These are phyloP conservation scores for Gonapodya prolifera DNA, from an alignment of 192 early-diverging fungal species.

Conservation along the genomic window DNA sequence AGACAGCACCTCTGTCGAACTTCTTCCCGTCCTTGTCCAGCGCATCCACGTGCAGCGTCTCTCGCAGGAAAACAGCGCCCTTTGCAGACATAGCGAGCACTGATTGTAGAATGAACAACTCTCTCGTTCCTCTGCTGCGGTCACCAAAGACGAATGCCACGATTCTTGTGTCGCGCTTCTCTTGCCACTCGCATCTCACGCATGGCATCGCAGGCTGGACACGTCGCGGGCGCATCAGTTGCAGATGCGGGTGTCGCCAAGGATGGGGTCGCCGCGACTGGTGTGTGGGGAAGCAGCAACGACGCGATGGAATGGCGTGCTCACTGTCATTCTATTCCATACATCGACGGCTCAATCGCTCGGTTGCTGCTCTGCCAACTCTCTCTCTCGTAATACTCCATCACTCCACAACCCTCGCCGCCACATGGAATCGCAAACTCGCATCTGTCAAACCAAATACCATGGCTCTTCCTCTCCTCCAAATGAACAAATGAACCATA, in stretches of 20 bases:
- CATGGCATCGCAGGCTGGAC: not conserved
- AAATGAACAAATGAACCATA: not conserved
- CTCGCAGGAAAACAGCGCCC: constrained; percentile 72
- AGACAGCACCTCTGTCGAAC: constrained; percentile 71
- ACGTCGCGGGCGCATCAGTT: too few species aligned
- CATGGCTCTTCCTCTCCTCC: not conserved
- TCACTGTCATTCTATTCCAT: too few species aligned
- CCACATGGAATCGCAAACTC: not conserved
- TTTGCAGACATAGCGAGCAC: not conserved
- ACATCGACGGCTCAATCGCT: too few species aligned
- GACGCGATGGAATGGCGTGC: too few species aligned
- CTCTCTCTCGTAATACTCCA: too few species aligned
- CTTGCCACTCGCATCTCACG: not conserved
- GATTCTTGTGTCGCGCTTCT: not conserved
- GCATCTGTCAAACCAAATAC: not conserved
- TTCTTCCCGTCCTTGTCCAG: constrained; percentile 74
- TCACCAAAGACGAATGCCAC: not conserved
- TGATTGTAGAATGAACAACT: not conserved
- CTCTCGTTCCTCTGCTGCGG: not conserved
- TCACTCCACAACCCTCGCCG: too few species aligned
- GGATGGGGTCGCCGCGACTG: too few species aligned
- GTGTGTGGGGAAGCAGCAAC: too few species aligned
- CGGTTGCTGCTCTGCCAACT: too few species aligned
- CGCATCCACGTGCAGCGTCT: constrained; percentile 79
- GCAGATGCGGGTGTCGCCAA: too few species aligned